Base-by-base conservation (phyloP, 108 stramenopile species). In the Fistulifera solaris region DNA sequence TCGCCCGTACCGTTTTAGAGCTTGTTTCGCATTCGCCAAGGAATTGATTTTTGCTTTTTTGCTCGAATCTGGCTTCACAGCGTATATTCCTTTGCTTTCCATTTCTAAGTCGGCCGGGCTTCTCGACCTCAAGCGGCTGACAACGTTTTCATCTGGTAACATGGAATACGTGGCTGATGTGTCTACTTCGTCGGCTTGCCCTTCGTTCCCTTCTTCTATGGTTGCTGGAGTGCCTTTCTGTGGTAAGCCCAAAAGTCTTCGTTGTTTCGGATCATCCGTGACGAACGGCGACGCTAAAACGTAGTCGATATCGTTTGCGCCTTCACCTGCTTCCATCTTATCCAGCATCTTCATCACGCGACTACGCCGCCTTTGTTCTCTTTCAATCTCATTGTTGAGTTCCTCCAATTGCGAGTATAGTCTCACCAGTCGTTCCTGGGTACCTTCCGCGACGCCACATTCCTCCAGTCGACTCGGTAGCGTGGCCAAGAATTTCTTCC, bases 281-380 rank as follows among this genome's bases (percentile, higher is more conserved):
- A 73, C 75, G 62, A 83, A 85, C 8, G 89, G 73, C 23, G 75
- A 71, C 10, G 85, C 85, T 40, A 90, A 61, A 28, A 86, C 80
- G 62, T 90, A 90, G 54, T 87, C 89, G 67, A 90, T 90, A 56
- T 90, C 89, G 15, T 77, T 66, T 13, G 72, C 39, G 0, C 86
- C 89, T 58, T 87, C 85, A 19, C 69, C 83, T 0, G 85, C 72
- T 43, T 79, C 72, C 83, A 93, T 86, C 48, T 60, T 73, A 71
- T 93, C 87, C 71, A 93, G 56, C 41, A 70, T 71, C 58, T 75
- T 75, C 87, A 93, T 89, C 35, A 93, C 73, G 40, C 76, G 70
- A 19, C 68, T 47, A 45, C 91, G 61, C 15, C 91, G 75, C 28
- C 68, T 38, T 59, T 88, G 82, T 48, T 93, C 91, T 41, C 71